Evolutionary conservation across 106 monocot genomes (phyloP).

Genomic region (Platanthera zijinensis): DNA sequence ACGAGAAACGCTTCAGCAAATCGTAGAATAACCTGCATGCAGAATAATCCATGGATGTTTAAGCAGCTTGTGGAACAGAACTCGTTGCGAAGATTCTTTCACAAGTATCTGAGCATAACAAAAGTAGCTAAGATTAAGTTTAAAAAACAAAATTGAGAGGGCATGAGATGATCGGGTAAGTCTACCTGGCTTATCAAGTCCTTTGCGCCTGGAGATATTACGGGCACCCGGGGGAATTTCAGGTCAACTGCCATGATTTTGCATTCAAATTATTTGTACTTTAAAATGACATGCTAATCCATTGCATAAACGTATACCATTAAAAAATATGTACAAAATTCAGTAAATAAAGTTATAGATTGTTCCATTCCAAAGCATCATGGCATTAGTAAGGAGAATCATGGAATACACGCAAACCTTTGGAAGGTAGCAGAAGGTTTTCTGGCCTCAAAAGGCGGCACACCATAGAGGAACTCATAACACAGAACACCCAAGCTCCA

Average conservation of each 20-base stretch:
- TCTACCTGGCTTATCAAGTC: conserved; percentile 88
- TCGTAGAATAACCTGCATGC: conserved; percentile 77
- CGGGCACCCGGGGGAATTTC: conserved; percentile 70
- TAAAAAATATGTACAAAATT: background rate
- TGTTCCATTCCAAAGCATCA: too few relatives aligned
- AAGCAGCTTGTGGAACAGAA: conserved; percentile 79
- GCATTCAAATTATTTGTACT: conserved; percentile 4
- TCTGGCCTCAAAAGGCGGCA: conserved; percentile 95
- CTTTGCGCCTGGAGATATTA: conserved; percentile 66
- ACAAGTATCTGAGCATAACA: conserved; percentile 66
- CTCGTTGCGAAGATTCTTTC: conserved; percentile 65
- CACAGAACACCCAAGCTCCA: conserved; percentile 96
- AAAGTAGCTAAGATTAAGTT: background rate
- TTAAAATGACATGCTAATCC: background rate
- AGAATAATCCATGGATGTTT: conserved; percentile 97
- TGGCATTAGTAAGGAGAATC: background rate
- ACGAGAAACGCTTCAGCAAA: conserved; percentile 65
- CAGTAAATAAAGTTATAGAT: background rate
- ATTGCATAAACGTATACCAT: background rate
- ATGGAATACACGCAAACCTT: conserved; percentile 34
- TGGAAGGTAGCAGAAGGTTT: conserved; percentile 90
- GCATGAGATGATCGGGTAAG: background rate
- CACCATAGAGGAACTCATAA: conserved; percentile 94
- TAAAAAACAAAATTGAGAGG: background rate
- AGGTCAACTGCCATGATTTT: conserved; percentile 96